phyloP scores from a whole-genome alignment of 2,329 filamentous ascomycete species.

The Aurifilum marmelostoma region DNA sequence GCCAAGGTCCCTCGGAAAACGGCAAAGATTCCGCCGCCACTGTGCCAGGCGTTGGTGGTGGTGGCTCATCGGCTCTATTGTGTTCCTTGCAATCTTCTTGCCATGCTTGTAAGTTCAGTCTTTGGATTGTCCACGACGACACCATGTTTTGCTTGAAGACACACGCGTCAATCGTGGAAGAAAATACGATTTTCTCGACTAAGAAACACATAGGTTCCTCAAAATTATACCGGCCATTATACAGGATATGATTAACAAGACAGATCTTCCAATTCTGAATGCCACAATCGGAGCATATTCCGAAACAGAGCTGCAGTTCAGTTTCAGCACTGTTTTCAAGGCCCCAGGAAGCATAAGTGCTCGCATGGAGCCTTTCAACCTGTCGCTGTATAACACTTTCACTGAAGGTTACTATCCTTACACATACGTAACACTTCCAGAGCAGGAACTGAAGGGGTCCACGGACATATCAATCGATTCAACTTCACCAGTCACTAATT shows the following conservation, averaged over 20 bases:
- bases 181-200: neutral
- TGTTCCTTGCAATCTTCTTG: slow-evolving; percentile 14
- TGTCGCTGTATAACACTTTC: slow-evolving; percentile 13
- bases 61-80: slow-evolving; percentile 12
- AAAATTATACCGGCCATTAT: slow-evolving; percentile 13
- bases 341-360: slow-evolving; percentile 15
- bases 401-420: slow-evolving; percentile 15
- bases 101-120: slow-evolving; percentile 9
- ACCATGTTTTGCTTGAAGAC: neutral
- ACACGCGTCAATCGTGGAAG: neutral
- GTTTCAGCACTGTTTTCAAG: slow-evolving; percentile 13
- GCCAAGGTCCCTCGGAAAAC: neutral
- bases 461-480: slow-evolving; percentile 9
- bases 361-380: slow-evolving; percentile 12
- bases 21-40: slow-evolving; percentile 6
- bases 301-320: slow-evolving; percentile 15
- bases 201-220: slow-evolving; percentile 5
- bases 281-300: slow-evolving; percentile 18
- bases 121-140: neutral
- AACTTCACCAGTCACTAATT: slow-evolving; percentile 10
- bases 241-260: slow-evolving; percentile 17
- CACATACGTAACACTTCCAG: slow-evolving; percentile 9
- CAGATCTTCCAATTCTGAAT: slow-evolving; percentile 9
- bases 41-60: slow-evolving; percentile 14
- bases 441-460: slow-evolving; percentile 9